Evolutionary conservation across 2,329 filamentous ascomycete genomes (phyloP), one percentile per base, ranked within the genome.

Genomic region (Diplodia scrobiculata): DNA sequence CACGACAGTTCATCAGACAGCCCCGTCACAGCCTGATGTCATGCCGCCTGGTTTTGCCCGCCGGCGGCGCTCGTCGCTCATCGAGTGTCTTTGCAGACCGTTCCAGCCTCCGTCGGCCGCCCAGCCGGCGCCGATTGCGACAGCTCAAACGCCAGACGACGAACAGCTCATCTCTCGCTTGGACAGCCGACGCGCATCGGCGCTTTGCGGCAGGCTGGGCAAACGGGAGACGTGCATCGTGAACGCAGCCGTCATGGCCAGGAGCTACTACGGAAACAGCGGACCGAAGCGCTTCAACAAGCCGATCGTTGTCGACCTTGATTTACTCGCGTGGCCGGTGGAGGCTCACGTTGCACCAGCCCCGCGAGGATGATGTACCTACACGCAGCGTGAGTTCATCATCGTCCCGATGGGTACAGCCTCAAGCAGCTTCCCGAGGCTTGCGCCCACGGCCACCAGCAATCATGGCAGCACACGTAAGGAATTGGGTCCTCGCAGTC

Each of bases 251-350:
- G 87, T 93, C 68, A 84, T 90, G 82, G 87, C 86, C 51, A 87
- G 83, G 25, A 87, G 84, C 68, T 88, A 45, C 41, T 45, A 86
- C 77, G 72, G 74, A 13, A 66, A 67, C 21, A 71, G 71, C 38
- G 81, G 78, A 1, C 86, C 86, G 17, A 90, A 88, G 75, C 82
- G 78, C 68, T 87, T 90, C 77, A 87, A 93, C 76, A 91, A 92
- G 74, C 89, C 91, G 21, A 89, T 96, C 70, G 88, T 96, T n/a
- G 87, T 96, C 13, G 91, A 96, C 74, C 73, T 96, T 34, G 87
- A 92, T 69, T 79, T 95, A 68, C 88, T 89, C 41, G 53, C 47
- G 13, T 50, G 58, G 41, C 45, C 41, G 41, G 27, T n/a, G 14
- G 58, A 62, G 41, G 27, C 19, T 62, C 58, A 17, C 19, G 45